Evolutionary conservation across 108 stramenopile species (phyloP).

Genomic region (Discostella stelligeroides): DNA sequence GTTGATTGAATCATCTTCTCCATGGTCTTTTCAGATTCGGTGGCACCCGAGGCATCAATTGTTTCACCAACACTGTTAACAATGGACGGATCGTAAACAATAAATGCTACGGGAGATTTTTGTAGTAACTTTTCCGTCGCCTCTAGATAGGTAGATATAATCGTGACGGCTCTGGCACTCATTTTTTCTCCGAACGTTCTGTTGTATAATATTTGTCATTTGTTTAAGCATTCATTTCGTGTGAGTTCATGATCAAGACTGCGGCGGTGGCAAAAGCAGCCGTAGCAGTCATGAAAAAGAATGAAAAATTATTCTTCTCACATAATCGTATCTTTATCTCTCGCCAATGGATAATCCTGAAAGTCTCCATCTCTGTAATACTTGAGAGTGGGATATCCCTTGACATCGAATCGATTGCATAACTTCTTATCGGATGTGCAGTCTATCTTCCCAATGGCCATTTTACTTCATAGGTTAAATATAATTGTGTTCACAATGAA

Average conservation of each 20-base stretch:
- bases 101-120: slow-evolving; percentile 55
- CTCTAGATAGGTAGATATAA: slow-evolving; percentile 55
- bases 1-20: slow-evolving; percentile 55
- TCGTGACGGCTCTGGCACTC: slow-evolving; percentile 56
- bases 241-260: neutral
- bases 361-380: slow-evolving; percentile 68
- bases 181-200: slow-evolving; percentile 71
- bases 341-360: slow-evolving; percentile 71
- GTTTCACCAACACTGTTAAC: slow-evolving; percentile 4
- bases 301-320: slow-evolving; percentile 8
- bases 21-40: slow-evolving; percentile 34
- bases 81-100: slow-evolving; percentile 58
- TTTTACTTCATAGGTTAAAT: slow-evolving; percentile 25
- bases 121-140: slow-evolving; percentile 39
- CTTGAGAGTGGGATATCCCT: slow-evolving; percentile 84
- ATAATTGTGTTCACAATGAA: neutral
- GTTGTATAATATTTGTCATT: too few relatives aligned
- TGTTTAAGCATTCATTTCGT: neutral
- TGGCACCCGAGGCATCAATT: slow-evolving; percentile 44
- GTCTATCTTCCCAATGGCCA: slow-evolving; percentile 87
- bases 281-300: neutral
- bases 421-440: slow-evolving; percentile 71
- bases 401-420: slow-evolving; percentile 63
- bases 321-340: slow-evolving; percentile 63
- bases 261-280: neutral